Conservation (phyloP, 305 asterid species). For the Fraxinus greggii region DNA sequence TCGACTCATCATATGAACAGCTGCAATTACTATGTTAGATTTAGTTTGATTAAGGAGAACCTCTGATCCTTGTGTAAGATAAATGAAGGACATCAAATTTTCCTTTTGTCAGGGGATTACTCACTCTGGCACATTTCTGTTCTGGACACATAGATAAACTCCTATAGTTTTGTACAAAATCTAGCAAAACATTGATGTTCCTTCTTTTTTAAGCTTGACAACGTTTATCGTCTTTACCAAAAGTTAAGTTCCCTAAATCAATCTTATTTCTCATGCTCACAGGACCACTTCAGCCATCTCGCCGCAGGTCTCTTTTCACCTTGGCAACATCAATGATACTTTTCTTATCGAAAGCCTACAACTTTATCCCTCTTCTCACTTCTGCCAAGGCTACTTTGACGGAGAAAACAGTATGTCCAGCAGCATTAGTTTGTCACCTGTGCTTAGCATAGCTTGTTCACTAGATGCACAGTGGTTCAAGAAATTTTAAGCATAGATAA, state of each 20-base stretch:
- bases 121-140: neutral
- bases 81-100: conserved; percentile 3
- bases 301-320: conserved; percentile 67
- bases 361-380: conserved; percentile 46
- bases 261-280: conserved; percentile 22
- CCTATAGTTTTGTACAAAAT: neutral
- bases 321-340: conserved; percentile 75
- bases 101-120: neutral
- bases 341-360: conserved; percentile 66
- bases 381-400: conserved; percentile 57
- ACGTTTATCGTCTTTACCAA: neutral
- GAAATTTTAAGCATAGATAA: conserved; percentile 10
- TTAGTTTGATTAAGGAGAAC: conserved; percentile 20
- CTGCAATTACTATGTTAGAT: conserved; percentile 1
- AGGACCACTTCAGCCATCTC: conserved; percentile 73
- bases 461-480: conserved; percentile 9
- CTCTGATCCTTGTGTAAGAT: conserved; percentile 7
- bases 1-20: neutral
- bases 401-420: conserved; percentile 54
- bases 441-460: conserved; percentile 19
- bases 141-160: neutral
- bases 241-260: neutral
- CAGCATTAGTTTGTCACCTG: conserved; percentile 15
- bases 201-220: neutral
- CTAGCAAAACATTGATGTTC: neutral